Conservation (phyloP, 106 monocot species). For the Dendrobium officinale region DNA sequence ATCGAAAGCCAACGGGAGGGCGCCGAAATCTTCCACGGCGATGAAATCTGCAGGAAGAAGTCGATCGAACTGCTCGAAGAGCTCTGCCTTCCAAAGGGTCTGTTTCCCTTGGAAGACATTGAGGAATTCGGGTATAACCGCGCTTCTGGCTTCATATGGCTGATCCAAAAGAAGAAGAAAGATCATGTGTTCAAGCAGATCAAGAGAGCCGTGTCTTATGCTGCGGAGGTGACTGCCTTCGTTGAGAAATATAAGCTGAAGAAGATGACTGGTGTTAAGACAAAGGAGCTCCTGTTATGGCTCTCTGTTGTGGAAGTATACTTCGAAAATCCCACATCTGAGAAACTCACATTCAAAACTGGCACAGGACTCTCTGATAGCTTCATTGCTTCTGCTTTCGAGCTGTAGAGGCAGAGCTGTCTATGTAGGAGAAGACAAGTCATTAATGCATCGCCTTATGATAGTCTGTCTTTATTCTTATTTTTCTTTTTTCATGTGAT, state of each 20-base stretch:
- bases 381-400: conserved; percentile 30
- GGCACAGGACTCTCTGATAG: conserved; percentile 17
- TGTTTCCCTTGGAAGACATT: conserved; percentile 33
- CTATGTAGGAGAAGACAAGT: not conserved
- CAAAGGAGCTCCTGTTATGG: conserved; percentile 37
- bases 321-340: conserved; percentile 16
- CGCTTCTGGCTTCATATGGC: conserved; percentile 37
- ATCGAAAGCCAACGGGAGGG: conserved; percentile 9
- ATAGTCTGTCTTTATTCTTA: not conserved
- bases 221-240: not conserved
- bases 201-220: conserved; percentile 2
- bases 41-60: conserved; percentile 23
- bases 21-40: conserved; percentile 23
- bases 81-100: conserved; percentile 28
- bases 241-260: not conserved
- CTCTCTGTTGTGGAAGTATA: conserved; percentile 24
- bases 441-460: not conserved
- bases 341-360: conserved; percentile 32
- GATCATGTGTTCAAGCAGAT: conserved; percentile 9
- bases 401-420: conserved; percentile 9
- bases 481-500: no score
- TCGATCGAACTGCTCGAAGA: conserved; percentile 21
- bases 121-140: conserved; percentile 38
- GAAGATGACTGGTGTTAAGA: conserved; percentile 15
- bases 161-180: conserved; percentile 35